Evolutionary conservation across 495 filamentous ascomycete species (phyloP).

Genomic region (Penicilliopsis zonata): DNA sequence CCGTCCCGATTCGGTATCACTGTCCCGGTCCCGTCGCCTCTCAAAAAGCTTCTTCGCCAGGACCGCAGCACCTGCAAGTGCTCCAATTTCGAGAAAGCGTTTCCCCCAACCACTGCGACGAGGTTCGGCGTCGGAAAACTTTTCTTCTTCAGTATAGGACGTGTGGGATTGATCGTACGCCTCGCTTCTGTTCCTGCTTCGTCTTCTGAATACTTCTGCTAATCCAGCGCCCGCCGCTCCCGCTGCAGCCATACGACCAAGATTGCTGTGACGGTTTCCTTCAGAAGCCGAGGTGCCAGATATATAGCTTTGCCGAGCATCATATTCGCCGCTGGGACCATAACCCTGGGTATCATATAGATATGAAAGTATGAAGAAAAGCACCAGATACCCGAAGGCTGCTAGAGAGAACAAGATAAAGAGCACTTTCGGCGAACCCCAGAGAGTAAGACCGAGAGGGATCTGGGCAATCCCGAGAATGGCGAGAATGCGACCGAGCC

Average conservation of each 20-base stretch:
- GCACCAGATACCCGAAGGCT: slow-evolving; percentile 49
- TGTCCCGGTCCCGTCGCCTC: slow-evolving; percentile 41
- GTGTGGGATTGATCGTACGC: slow-evolving; percentile 30
- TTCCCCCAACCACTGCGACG: slow-evolving; percentile 47
- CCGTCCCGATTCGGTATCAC: slow-evolving; percentile 41
- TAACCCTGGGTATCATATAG: slow-evolving; percentile 39
- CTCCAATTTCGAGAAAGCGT: slow-evolving; percentile 53
- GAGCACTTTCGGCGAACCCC: slow-evolving; percentile 71
- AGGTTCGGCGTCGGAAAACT: slow-evolving; percentile 38
- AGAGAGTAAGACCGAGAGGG: slow-evolving; percentile 79
- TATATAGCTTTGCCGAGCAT: slow-evolving; percentile 40
- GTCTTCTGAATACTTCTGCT: slow-evolving; percentile 41
- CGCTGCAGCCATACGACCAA: slow-evolving; percentile 29
- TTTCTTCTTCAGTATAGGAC: slow-evolving; percentile 52
- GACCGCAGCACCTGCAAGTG: slow-evolving; percentile 51
- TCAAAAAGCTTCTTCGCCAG: slow-evolving; percentile 54
- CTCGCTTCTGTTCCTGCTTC: slow-evolving; percentile 19
- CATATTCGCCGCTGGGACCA: slow-evolving; percentile 35
- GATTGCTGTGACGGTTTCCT: slow-evolving; percentile 18
- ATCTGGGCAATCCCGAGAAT: slow-evolving; percentile 80
- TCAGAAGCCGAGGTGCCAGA: slow-evolving; percentile 25
- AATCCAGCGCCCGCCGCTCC: slow-evolving; percentile 51
- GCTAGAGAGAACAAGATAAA: slow-evolving; percentile 80
- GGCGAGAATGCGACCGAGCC: slow-evolving; percentile 66
- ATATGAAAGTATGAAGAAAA: slow-evolving; percentile 66